Evolutionary conservation across 768 basidiomycete species (phyloP).

Genomic region (Leccinum broughii): DNA sequence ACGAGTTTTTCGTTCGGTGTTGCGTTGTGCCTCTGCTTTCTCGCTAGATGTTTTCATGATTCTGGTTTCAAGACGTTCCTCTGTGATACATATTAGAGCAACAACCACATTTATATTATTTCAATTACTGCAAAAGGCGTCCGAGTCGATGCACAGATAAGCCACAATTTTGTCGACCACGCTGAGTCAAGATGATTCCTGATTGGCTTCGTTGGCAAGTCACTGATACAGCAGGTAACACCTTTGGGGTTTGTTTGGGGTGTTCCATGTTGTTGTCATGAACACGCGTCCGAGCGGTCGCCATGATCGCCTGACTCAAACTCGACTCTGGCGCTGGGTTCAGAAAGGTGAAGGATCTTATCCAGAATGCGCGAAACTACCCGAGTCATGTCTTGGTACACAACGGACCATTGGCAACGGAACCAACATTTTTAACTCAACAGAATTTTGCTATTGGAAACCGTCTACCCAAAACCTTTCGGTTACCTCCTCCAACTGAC

Average conservation of each 20-base stretch:
- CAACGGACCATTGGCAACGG: no score
- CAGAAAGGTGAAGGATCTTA: no score
- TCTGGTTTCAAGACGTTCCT: not conserved
- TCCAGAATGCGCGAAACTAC: no score
- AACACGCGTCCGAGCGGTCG: not conserved
- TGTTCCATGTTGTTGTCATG: not conserved
- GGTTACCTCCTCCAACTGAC: no score
- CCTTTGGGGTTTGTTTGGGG: not conserved
- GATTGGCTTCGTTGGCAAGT: no score
- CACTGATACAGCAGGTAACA: no score
- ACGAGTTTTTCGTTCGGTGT: constrained; percentile 83
- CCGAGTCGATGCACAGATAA: not conserved
- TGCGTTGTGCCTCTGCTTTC: constrained; percentile 53
- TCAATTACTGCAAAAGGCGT: not conserved
- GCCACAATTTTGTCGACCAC: not conserved
- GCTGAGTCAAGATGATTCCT: not conserved
- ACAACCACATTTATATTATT: not conserved
- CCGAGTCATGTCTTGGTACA: no score
- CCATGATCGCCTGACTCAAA: not conserved
- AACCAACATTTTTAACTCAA: no score
- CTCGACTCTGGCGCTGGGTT: no score
- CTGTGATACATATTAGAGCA: not conserved
- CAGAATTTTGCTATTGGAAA: no score
- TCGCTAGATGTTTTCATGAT: not conserved
- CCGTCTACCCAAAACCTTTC: no score